Evolutionary conservation across 164 flowering plant genomes (phyloP).

Genomic region (Malania oleifera): DNA sequence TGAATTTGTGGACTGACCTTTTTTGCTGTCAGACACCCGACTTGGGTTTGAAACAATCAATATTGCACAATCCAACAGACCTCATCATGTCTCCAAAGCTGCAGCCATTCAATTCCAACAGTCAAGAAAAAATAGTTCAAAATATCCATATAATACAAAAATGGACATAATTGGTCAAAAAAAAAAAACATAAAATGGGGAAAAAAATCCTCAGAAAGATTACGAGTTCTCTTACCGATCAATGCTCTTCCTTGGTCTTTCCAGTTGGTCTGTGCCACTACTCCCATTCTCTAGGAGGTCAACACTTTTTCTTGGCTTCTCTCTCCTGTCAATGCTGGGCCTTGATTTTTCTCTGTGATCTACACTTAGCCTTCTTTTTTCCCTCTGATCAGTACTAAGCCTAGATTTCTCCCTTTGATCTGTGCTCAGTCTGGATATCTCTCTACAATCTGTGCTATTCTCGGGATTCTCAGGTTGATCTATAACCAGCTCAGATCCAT

Average conservation of each 20-base stretch:
- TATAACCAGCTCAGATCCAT: slow-evolving; percentile 13
- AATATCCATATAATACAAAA: not conserved
- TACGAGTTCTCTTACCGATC: slow-evolving; percentile 50
- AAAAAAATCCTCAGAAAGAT: not conserved
- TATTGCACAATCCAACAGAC: slow-evolving; percentile 73
- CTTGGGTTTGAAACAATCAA: slow-evolving; percentile 74
- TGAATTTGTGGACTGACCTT: slow-evolving; percentile 10
- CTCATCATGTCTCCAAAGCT: slow-evolving; percentile 77
- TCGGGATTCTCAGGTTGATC: slow-evolving; percentile 31
- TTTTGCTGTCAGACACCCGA: slow-evolving; percentile 22
- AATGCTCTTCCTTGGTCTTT: slow-evolving; percentile 63
- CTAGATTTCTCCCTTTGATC: slow-evolving; percentile 51
- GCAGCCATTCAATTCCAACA: slow-evolving; percentile 35
- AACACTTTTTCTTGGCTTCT: slow-evolving; percentile 16
- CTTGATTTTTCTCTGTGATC: slow-evolving; percentile 52
- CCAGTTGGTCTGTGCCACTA: slow-evolving; percentile 15
- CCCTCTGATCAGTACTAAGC: slow-evolving; percentile 44
- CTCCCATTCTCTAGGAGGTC: slow-evolving; percentile 23
- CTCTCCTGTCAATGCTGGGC: slow-evolving; percentile 20
- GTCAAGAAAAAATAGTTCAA: slow-evolving; percentile 20
- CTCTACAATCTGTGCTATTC: slow-evolving; percentile 37
- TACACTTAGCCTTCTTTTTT: slow-evolving; percentile 47
- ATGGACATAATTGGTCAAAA: not conserved
- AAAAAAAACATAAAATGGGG: not conserved
- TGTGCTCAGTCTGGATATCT: slow-evolving; percentile 31